phyloP scores from a whole-genome alignment of 306 rosid genomes.

The Bauhinia variegata region DNA sequence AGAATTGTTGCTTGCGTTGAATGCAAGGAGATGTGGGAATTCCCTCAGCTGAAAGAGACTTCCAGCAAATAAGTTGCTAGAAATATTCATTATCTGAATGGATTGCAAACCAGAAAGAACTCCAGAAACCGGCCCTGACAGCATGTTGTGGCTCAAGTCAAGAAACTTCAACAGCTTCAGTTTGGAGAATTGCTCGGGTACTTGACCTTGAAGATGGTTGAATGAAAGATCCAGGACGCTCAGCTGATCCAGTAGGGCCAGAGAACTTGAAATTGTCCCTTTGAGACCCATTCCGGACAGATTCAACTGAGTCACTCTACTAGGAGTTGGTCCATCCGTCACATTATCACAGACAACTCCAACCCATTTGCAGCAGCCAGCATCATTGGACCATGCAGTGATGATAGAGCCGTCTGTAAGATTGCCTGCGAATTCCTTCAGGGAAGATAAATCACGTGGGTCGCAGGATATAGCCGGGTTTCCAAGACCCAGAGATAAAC shows the following conservation, averaged over 20 bases:
- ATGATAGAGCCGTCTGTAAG: conserved; percentile 53
- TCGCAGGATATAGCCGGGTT: conserved; percentile 45
- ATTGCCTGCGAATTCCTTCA: conserved; percentile 65
- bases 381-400: conserved; percentile 54
- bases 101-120: conserved; percentile 60
- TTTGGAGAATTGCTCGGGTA: conserved; percentile 62
- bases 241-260: conserved; percentile 59
- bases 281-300: conserved; percentile 61
- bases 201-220: conserved; percentile 59
- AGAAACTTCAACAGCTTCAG: conserved; percentile 59
- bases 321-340: conserved; percentile 35
- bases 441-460: conserved; percentile 58
- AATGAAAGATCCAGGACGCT: conserved; percentile 62
- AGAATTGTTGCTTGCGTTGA: conserved; percentile 74
- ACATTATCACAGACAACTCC: conserved; percentile 68
- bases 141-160: conserved; percentile 72
- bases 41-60: conserved; percentile 43
- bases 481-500: conserved; percentile 46
- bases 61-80: conserved; percentile 62
- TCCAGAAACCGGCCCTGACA: conserved; percentile 54
- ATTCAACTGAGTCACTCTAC: conserved; percentile 62
- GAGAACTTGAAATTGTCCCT: conserved; percentile 60
- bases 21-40: conserved; percentile 56
- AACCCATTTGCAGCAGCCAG: conserved; percentile 65
- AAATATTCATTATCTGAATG: conserved; percentile 60